phyloP scores from a whole-genome alignment of 2,329 filamentous ascomycete species.

The Phoma sp. region DNA sequence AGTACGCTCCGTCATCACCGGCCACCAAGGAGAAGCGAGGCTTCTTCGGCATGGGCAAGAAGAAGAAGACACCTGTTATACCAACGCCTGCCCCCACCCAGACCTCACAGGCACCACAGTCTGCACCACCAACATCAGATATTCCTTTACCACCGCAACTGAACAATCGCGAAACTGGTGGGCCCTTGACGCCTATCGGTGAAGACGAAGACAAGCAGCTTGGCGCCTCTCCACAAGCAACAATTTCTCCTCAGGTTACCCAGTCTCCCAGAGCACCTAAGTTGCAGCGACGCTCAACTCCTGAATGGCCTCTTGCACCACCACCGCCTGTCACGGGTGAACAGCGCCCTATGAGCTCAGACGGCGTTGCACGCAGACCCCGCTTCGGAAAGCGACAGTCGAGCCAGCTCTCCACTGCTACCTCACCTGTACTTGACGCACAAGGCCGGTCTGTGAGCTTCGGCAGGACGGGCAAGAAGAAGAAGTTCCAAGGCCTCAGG shows the following conservation, averaged over 20 bases:
- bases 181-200: slow-evolving; percentile 44
- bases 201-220: slow-evolving; percentile 42
- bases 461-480: slow-evolving; percentile 58
- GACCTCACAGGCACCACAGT: slow-evolving; percentile 26
- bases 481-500: slow-evolving; percentile 73
- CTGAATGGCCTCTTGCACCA: slow-evolving; percentile 59
- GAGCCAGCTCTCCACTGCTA: slow-evolving; percentile 22
- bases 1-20: slow-evolving; percentile 43
- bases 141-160: slow-evolving; percentile 41
- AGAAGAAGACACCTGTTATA: slow-evolving; percentile 56
- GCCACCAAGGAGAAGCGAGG: slow-evolving; percentile 51
- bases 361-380: slow-evolving; percentile 34
- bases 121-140: slow-evolving; percentile 36
- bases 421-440: slow-evolving; percentile 29
- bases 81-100: slow-evolving; percentile 27
- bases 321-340: slow-evolving; percentile 35
- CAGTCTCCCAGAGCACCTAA: slow-evolving; percentile 52
- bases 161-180: slow-evolving; percentile 31
- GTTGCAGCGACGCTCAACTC: slow-evolving; percentile 58
- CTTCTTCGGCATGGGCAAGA: slow-evolving; percentile 66
- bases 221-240: slow-evolving; percentile 1
- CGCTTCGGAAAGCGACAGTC: slow-evolving; percentile 36
- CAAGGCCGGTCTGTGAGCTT: slow-evolving; percentile 32
- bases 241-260: slow-evolving; percentile 23
- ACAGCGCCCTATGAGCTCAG: slow-evolving; percentile 41